Evolutionary conservation across 345 rosid genomes (phyloP).

Genomic region (Hypericum perforatum): DNA sequence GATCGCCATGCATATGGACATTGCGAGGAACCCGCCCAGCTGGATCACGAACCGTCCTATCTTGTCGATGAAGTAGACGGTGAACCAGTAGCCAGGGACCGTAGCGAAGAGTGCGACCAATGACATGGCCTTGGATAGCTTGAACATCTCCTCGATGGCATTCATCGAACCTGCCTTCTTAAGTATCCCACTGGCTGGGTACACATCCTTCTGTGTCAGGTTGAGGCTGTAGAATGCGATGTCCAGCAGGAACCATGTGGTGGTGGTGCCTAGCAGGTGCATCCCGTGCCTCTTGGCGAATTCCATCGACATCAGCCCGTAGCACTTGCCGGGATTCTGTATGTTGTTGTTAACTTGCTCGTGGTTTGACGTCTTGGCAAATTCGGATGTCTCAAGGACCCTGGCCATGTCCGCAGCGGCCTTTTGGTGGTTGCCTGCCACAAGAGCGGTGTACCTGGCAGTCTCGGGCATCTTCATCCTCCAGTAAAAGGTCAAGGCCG

Average conservation of each 20-base stretch:
- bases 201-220: conserved; percentile 60
- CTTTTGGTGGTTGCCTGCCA: conserved; percentile 45
- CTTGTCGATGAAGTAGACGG: conserved; percentile 47
- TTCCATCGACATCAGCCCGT: conserved; percentile 35
- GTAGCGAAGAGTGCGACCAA: conserved; percentile 46
- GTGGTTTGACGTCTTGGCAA: conserved; percentile 6
- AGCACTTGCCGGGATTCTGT: conserved; percentile 13
- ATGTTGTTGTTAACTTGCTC: conserved; percentile 1
- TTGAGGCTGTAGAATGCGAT: conserved; percentile 63
- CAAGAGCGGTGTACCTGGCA: conserved; percentile 64
- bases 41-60: conserved; percentile 63
- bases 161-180: conserved; percentile 39
- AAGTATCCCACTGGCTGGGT: conserved; percentile 41
- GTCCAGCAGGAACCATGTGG: conserved; percentile 67
- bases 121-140: conserved; percentile 44
- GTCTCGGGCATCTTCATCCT: conserved; percentile 81
- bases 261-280: conserved; percentile 57
- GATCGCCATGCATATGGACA: conserved; percentile 57
- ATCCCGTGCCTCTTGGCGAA: conserved; percentile 45
- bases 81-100: conserved; percentile 73
- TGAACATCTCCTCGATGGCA: conserved; percentile 52
- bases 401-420: conserved; percentile 66
- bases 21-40: conserved; percentile 48
- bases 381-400: conserved; percentile 26
- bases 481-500: conserved; percentile 65